These are phyloP conservation scores for Colletotrichum musae DNA, from an alignment of 2,329 filamentous ascomycete species.

Conservation along the genomic window DNA sequence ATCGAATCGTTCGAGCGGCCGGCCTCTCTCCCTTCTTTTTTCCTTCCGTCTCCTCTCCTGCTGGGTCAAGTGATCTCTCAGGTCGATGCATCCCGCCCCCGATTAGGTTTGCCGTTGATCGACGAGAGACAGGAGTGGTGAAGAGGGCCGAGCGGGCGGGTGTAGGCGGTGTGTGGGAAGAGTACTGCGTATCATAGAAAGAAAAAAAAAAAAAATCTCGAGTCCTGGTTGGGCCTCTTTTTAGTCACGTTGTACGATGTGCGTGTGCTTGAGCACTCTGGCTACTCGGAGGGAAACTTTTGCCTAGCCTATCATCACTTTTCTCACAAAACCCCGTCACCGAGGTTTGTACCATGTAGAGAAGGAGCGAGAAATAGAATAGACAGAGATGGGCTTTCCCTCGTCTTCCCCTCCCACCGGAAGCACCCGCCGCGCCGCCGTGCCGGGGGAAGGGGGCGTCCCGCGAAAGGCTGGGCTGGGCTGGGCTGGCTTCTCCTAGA, in stretches of 20 bases:
- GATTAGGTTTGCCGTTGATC: constrained; percentile 32
- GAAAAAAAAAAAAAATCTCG: no score
- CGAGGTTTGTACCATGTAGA: background rate
- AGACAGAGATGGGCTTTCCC: no score
- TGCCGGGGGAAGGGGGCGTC: background rate
- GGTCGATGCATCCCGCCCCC: constrained; percentile 22
- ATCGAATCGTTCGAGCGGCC: background rate
- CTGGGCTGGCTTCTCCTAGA: background rate
- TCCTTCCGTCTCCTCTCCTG: background rate
- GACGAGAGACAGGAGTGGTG: constrained; percentile 12
- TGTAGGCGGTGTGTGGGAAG: background rate
- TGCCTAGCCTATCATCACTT: no score
- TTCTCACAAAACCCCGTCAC: no score
- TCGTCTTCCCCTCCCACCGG: background rate
- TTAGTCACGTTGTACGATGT: no score
- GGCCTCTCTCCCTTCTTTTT: background rate
- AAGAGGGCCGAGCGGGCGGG: background rate
- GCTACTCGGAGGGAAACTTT: no score
- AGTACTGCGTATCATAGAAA: no score
- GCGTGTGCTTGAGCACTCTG: no score
- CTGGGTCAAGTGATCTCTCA: constrained; percentile 27
- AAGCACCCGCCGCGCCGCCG: background rate
- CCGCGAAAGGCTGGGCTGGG: background rate
- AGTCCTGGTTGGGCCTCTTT: no score
- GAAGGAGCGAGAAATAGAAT: background rate